Evolutionary conservation across 768 basidiomycete species (phyloP), one percentile per base, ranked within the genome.

Genomic region (Tulasnella sp.): DNA sequence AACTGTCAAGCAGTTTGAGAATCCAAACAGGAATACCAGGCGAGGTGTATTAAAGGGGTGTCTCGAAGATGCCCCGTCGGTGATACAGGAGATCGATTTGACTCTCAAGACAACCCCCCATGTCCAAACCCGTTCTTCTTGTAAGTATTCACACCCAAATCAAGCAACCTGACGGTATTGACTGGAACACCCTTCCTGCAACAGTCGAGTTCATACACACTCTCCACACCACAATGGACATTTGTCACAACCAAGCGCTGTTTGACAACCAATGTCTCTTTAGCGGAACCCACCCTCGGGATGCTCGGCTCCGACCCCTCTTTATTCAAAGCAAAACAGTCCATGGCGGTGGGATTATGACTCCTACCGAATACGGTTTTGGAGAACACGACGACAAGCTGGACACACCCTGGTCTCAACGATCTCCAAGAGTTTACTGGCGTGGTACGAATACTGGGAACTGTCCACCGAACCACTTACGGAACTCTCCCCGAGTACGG

Each of bases 381-480:
- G 65, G 64, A 1, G 67, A 69, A 51, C 65, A 66, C 11, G 21
- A 43, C 30, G 64, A 65, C 2, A 68, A 66, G 1, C 59, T 64
- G 17, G 65, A 67, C 63, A 66, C 67, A 2, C 61, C 67, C 7
- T 71, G 70, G 70, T 68, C 67, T 42, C 62, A 66, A 32, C 68
- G 48, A 17, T 66, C 68, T 38, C 63, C 68, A 30, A 61, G 64
- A 47, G 51, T 70, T 48, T 58, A 74, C 56, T 76, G 74, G 74
- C 67, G 74, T 3, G 75, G 75, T 1, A 70, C 71, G 26, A 73
- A 70, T 4, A 73, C 73, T 0, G 75, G 75, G 8, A 70, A 68
- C 49, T 65, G 64, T 44, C 69, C 65, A 44, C 60, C 56, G 5
- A 60, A 65, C 11, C 67, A 68, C n/a, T 70, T 69, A 69, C 64